Base-by-base conservation (phyloP, 2,329 filamentous ascomycete genomes). In the Orbilia oligospora region DNA sequence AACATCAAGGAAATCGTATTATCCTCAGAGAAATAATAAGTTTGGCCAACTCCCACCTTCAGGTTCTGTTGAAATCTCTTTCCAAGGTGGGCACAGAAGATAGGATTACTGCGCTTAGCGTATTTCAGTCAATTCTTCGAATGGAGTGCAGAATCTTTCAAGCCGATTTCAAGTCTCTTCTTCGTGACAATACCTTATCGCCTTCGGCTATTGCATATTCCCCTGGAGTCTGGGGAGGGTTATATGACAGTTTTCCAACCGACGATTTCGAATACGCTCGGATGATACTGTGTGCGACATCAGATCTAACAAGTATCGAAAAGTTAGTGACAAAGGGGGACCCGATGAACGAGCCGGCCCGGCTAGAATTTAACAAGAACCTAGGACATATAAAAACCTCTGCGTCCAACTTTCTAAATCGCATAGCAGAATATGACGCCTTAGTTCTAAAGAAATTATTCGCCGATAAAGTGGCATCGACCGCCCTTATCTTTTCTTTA, bases 331-430 rank as follows among this genome's bases (percentile, higher is more conserved):
- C 89, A 2, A 84, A 91, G 66, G 85, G 87, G 24, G 82, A 86
- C 81, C 82, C 77, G 81, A 82, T 70, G 73, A 80, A 80, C 65
- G 80, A 71, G 61, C 68, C 85, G 48, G 85, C 84, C 55, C 91
- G 91, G 81, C 86, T 87, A n/a, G 87, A 89, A 30, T 98, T 97
- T 87, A 98, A 98, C 83, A 85, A 87, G 56, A 90, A 91, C 24
- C 91, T 95, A 75, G 86, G 87, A 24, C 86, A 89, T 71, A 85
- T 91, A 1, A 89, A 88, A 51, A 86, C 88, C 66, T 87, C 89
- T 36, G 89, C 97, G 24, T 90, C 91, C 18, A 89, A 89, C 76
- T 89, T 97, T 56, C 88, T 98, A 48, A 92, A 94, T 80, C 89
- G 92, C 10, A 86, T 99, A 51, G 91, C 91, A 41, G 92, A 94